Evolutionary conservation across 176 grass and related monocot genomes (phyloP), one percentile per base, ranked within the genome.

Genomic region (Rhipidocladum racemiflorum): DNA sequence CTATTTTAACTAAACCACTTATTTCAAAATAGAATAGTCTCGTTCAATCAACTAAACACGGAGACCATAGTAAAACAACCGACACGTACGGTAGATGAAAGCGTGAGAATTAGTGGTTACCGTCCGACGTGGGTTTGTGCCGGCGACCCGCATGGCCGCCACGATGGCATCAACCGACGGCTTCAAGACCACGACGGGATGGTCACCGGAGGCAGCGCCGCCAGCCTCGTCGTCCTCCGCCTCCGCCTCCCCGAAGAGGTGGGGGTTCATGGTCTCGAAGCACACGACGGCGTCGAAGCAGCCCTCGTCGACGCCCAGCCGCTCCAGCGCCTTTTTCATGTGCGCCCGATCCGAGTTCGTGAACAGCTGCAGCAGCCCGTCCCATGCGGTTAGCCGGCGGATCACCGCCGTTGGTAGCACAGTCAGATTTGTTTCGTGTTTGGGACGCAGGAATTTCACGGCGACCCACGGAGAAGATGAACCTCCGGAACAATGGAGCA

Each of bases 241-340:
- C 21, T 81, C 70, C 13, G 13, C 78, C 21, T 81, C 80, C 6
- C 65, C 70, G 73, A 94, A 97, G 44, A 97, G 88, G 78, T 91
- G 88, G 21, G 88, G 88, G 75, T 97, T 97, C 92, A 97, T 91
- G 61, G 95, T 97, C 92, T 97, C 95, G 87, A 97, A 97, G 88
- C 92, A 97, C 9, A 97, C 87, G 67, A 92, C 87, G 60, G 44
- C 83, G 36, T 92, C 81, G 65, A 97, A 97, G 84, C 71, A 71
- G 24, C 43, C 81, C 76, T 92, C 90, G 80, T 91, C 88, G 12
- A 97, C 38, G 73, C 88, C 88, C 21, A 97, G 83, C 83, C 84
- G 88, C 85, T 72, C 81, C 72, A 97, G 78, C 65, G 85, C 74
- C 65, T 30, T 81, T 65, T 28, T 85, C 74, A 92, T 74, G 75